Evolutionary conservation across 129 eudicot species (phyloP).

Genomic region (Helianthus annuus): HanXRQr2.0-SUNRISE NC_035448.2:11555573-11556072

Average conservation of each 20-base stretch:
- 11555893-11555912: too few relatives aligned
- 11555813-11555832: not conserved
- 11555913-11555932: too few relatives aligned
- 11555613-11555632: not conserved
- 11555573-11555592: not conserved
- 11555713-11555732: not conserved
- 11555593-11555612: conserved; percentile 1
- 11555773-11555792: too few relatives aligned
- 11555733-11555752: not conserved
- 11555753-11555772: too few relatives aligned
- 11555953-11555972: not conserved
- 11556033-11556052: not conserved
- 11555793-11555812: not conserved
- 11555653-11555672: conserved; percentile 8
- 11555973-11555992: not conserved
- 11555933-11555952: not conserved
- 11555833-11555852: conserved; percentile 5
- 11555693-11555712: too few relatives aligned
- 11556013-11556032: not conserved
- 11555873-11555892: not conserved
- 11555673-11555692: not conserved
- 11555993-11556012: not conserved
- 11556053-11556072: not conserved
- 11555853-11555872: not conserved
- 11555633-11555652: not conserved